Conservation (phyloP, 345 rosid genomes). For the Anastatica hierochuntica region DNA sequence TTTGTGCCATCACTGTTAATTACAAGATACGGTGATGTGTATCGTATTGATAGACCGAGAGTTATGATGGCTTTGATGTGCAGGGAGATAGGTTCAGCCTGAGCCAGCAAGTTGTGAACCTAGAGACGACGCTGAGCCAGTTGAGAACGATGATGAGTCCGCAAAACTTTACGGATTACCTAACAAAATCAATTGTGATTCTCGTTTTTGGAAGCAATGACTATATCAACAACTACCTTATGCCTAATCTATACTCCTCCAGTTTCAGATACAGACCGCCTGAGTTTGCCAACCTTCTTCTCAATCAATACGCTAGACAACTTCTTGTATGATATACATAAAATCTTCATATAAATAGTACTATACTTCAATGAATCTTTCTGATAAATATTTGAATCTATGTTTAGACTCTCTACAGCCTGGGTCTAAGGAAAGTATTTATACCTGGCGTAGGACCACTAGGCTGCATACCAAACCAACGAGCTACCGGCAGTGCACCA, state of each 20-base stretch:
- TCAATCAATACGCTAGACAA: constrained; percentile 51
- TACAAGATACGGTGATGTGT: not conserved
- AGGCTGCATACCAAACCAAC: constrained; percentile 79
- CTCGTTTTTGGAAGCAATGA: constrained; percentile 82
- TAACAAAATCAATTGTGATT: constrained; percentile 42
- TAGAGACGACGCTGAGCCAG: constrained; percentile 50
- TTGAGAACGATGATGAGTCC: constrained; percentile 40
- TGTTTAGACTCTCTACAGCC: constrained; percentile 48
- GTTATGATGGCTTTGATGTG: constrained; percentile 5
- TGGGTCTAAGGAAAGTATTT: constrained; percentile 62
- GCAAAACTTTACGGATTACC: constrained; percentile 34
- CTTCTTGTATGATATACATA: constrained; percentile 34
- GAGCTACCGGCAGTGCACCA: constrained; percentile 39
- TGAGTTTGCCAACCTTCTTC: constrained; percentile 53
- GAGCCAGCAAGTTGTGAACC: constrained; percentile 58
- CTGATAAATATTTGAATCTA: not conserved
- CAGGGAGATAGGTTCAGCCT: constrained; percentile 59
- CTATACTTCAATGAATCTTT: not conserved
- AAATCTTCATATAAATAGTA: not conserved
- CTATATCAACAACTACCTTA: constrained; percentile 87
- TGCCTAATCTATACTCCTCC: constrained; percentile 59
- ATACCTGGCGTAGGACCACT: constrained; percentile 62
- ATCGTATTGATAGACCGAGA: not conserved
- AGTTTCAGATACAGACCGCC: constrained; percentile 42
- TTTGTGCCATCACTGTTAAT: not conserved